phyloP scores from a whole-genome alignment of 306 rosid species.

The Sindora glabra region DNA sequence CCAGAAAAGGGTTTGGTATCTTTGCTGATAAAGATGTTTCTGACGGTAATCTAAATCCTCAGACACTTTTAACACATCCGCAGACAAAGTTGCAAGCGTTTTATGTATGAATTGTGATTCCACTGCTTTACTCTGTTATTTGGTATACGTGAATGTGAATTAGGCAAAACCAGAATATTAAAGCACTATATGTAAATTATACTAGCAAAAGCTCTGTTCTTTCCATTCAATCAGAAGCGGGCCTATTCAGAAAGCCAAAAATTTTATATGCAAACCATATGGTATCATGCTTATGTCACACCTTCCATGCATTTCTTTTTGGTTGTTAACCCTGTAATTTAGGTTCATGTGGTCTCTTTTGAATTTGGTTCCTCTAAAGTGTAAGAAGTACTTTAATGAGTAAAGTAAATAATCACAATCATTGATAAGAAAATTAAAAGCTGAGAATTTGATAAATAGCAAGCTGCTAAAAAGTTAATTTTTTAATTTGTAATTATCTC shows the following conservation, averaged over 20 bases:
- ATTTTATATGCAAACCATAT: background rate
- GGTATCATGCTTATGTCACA: no score
- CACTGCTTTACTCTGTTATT: background rate
- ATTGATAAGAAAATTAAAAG: no score
- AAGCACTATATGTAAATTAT: background rate
- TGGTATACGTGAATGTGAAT: background rate
- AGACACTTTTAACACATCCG: background rate
- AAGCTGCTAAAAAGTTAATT: no score
- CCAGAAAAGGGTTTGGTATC: constrained; percentile 80
- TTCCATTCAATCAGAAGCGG: background rate
- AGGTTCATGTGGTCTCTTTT: no score
- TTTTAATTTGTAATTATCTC: no score
- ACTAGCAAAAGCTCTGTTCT: background rate
- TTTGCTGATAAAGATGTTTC: constrained; percentile 48
- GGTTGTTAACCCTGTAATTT: no score
- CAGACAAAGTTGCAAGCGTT: background rate
- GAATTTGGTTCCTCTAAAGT: no score
- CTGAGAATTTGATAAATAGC: no score
- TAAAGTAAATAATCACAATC: no score
- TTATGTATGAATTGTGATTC: background rate
- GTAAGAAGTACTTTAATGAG: no score
- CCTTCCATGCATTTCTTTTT: no score
- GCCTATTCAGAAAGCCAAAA: background rate
- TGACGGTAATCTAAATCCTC: constrained; percentile 49
- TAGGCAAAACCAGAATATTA: background rate